Percentiles rank a stretch among this genome's conserved stretches.
Evolutionary conservation across 2,329 filamentous ascomycete species (phyloP).

Genomic region (Trichophyton equinum): DNA sequence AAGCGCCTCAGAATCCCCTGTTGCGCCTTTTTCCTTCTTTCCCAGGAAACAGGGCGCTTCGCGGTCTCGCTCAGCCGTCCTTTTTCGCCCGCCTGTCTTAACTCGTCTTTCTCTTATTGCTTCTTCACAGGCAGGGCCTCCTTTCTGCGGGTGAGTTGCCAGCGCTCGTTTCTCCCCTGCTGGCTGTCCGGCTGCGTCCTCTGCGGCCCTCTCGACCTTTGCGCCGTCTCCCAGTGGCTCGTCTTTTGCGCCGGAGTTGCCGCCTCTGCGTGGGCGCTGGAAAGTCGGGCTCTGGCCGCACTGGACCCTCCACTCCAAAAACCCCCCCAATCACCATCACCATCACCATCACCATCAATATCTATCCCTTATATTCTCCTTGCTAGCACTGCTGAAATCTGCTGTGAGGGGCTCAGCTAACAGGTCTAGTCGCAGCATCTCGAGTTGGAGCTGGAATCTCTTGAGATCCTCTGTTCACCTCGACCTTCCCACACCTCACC

Average conservation of each 20-base stretch:
- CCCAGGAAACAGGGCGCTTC: slow-evolving; percentile 15
- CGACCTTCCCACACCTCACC: slow-evolving; percentile 3
- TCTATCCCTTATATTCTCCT: too few relatives aligned
- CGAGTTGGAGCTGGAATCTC: slow-evolving; percentile 13
- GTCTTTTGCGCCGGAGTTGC: background rate
- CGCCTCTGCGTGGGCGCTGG: background rate
- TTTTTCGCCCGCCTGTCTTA: slow-evolving; percentile 6
- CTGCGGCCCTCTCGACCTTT: background rate
- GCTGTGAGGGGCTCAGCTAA: background rate
- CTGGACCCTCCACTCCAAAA: too few relatives aligned
- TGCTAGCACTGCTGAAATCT: too few relatives aligned
- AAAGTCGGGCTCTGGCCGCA: too few relatives aligned
- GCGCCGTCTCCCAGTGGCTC: too few relatives aligned
- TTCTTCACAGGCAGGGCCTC: background rate
- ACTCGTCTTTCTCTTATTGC: slow-evolving; percentile 6
- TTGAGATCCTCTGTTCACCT: slow-evolving; percentile 6
- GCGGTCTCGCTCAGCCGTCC: slow-evolving; percentile 13
- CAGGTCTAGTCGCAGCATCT: slow-evolving; percentile 2
- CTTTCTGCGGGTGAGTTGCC: slow-evolving; percentile 5
- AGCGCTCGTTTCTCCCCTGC: background rate
- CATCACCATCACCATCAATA: too few relatives aligned
- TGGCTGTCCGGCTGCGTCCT: too few relatives aligned
- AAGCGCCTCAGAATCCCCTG: too few relatives aligned
- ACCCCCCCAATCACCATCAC: too few relatives aligned
- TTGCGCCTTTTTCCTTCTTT: slow-evolving; percentile 15